Evolutionary conservation across 306 rosid genomes (phyloP).

Genomic region (Cicer cuneatum): DNA sequence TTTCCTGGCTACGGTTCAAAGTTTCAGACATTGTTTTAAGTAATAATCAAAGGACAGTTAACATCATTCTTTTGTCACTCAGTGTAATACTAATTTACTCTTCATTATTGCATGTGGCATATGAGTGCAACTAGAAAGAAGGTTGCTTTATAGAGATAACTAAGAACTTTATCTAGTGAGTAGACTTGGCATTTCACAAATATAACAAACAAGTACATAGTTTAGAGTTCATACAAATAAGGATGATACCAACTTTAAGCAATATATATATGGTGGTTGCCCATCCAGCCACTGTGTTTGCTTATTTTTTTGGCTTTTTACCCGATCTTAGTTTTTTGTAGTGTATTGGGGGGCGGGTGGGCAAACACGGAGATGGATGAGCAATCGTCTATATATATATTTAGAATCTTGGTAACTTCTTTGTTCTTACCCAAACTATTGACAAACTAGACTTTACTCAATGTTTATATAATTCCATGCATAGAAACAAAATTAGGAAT

Average conservation of each 20-base stretch:
- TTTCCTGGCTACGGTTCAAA: conserved; percentile 22
- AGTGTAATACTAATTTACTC: not conserved
- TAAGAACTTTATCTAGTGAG: not conserved
- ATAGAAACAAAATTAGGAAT: not conserved
- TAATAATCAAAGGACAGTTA: not conserved
- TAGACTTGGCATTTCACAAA: conserved; percentile 9
- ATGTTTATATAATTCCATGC: not conserved
- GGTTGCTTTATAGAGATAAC: conserved; percentile 14
- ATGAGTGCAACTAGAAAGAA: conserved; percentile 14
- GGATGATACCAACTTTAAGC: not conserved
- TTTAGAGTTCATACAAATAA: conserved; percentile 6
- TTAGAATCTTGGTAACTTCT: not conserved
- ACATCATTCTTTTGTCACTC: not conserved
- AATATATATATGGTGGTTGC: not conserved
- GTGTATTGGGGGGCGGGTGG: too few relatives aligned
- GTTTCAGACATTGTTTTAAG: conserved; percentile 7
- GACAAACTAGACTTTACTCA: not conserved
- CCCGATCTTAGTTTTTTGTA: too few relatives aligned
- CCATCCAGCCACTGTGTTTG: too few relatives aligned
- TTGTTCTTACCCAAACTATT: not conserved
- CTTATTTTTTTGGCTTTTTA: too few relatives aligned
- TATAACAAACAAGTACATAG: conserved; percentile 5
- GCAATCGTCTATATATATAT: too few relatives aligned
- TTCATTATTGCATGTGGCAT: conserved; percentile 7
- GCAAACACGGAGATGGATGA: too few relatives aligned